Percentiles rank a stretch among this genome's conserved stretches.
Conservation (phyloP, 2,329 filamentous ascomycete species). For the Diaporthe capsici region DNA sequence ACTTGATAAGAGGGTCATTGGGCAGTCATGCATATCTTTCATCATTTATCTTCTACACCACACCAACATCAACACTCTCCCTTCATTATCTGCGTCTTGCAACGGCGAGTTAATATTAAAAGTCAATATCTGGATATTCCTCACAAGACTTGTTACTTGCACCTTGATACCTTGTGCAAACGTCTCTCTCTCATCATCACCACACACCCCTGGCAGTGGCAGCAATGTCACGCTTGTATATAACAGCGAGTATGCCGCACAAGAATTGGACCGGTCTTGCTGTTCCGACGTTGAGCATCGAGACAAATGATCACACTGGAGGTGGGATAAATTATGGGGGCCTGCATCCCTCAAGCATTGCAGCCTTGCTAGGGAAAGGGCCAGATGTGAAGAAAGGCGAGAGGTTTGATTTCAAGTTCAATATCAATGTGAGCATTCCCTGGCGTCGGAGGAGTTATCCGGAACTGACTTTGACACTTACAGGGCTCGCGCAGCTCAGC, state of each 20-base stretch:
- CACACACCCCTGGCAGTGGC: too few relatives aligned
- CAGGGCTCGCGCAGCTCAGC: slow-evolving; percentile 30
- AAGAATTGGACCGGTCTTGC: slow-evolving; percentile 30
- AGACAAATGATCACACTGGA: slow-evolving; percentile 35
- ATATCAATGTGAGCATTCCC: slow-evolving; percentile 1
- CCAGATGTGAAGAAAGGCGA: slow-evolving; percentile 28
- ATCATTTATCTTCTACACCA: not conserved
- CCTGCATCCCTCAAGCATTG: slow-evolving; percentile 33
- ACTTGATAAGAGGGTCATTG: not conserved
- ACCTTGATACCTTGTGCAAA: not conserved
- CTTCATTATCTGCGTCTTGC: not conserved
- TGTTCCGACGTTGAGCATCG: slow-evolving; percentile 27
- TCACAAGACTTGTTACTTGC: not conserved
- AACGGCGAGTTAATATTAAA: not conserved
- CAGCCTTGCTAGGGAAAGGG: slow-evolving; percentile 30
- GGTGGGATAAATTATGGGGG: slow-evolving; percentile 25
- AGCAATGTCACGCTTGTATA: slow-evolving; percentile 32
- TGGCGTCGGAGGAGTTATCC: not conserved
- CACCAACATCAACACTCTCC: too few relatives aligned
- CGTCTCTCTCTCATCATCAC: not conserved
- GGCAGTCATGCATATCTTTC: not conserved
- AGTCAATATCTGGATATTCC: not conserved
- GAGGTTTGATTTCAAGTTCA: slow-evolving; percentile 35
- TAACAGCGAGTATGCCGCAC: slow-evolving; percentile 35
- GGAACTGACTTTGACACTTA: not conserved